Evolutionary conservation across 2,329 filamentous ascomycete species (phyloP), one percentile per base, ranked within the genome.

Genomic region (Pyrenochaeta sp.): DNA sequence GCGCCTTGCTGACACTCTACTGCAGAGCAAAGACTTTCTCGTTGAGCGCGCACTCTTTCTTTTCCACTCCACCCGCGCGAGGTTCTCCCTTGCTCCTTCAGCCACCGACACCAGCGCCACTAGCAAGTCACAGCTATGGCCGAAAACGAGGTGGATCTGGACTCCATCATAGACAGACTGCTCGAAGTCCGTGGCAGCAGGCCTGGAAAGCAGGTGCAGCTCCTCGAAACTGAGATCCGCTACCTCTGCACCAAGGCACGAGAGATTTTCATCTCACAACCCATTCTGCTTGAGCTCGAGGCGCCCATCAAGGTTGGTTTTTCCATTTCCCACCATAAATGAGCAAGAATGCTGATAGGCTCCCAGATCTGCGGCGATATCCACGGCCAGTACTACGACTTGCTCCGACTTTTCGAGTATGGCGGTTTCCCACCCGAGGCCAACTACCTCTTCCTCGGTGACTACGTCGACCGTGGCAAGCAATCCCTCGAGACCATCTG

Each of bases 271-370:
- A 97, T 99, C 76, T 96, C 92, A 53, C 94, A 99, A 80, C 94
- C 94, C 59, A 97, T 97, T 69, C 81, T 99, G 61, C 85, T 99
- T 60, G 94, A 99, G 80, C 84, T 99, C 36, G 94, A 97, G 77
- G 94, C 94, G 70, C 94, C 94, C 52, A 97, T 99, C 78, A 99
- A 99, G 91, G 93, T 96, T n/a, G n/a, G n/a, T n/a, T n/a, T n/a
- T n/a, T n/a, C n/a, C n/a, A n/a, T n/a, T n/a, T n/a, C n/a, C n/a
- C n/a, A n/a, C n/a, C n/a, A n/a, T n/a, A n/a, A n/a, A n/a, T 30
- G 35, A 26, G 34, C 38, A 19, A 35, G 30, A n/a, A 11, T 36
- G 39, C 55, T 62, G 44, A 67, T 47, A 42, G 17, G 9, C 20
- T 17, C 23, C 13, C 68, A 99, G 94, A 99, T 99, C 71, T 97